Evolutionary conservation across 1,139 yeast species (phyloP), one percentile per base, ranked within the genome.

Genomic region (Saccharomycopsis crataegensis): DNA sequence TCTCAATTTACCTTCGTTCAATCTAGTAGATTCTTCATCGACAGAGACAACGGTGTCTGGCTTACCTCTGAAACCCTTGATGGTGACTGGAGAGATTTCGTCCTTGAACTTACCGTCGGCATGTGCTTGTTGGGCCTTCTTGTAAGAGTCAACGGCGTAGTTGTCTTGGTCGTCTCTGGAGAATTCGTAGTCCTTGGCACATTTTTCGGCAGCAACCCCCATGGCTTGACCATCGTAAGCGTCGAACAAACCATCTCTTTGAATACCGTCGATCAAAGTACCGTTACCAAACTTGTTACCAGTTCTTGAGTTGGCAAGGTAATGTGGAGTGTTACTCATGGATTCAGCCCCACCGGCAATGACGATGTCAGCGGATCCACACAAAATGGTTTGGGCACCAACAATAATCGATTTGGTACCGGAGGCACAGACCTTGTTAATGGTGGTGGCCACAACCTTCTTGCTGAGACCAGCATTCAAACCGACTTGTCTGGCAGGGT

Each of bases 341-440:
- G 96, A 86, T 74, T 93, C 99, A 60, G 96, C 94, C 66, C 99
- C 99, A 63, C 98, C 99, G 51, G 93, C 95, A 62, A 93, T 86
- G 48, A 91, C 95, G 61, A 93, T 83, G 65, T 90, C 97, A 54
- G 96, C 96, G 61, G 80, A 77, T 53, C 97, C 97, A 62, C 95
- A 80, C 66, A 86, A 72, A 65, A 93, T 91, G 58, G 93, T 74
- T 73, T 91, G 98, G 49, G 97, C 93, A 59, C 90, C 98, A 60
- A 86, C 72, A 64, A 91, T 89, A 64, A 88, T 81, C 44, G 96
- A 82, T 75, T 93, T 93, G 83, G 91, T 77, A 62, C 97, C 98
- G 17, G 96, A 86, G 46, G 99, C 97, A 76, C 99, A 93, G 56
- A 93, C 98, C 75, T 93, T 93, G 80, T 93, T 93, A 62, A 93